A percentile compares a stretch with the other conserved stretches of the same genome.
These are phyloP conservation scores for Dysphania ambrosioides DNA, from an alignment of 148 eudicot species.

Conservation along the genomic window DNA sequence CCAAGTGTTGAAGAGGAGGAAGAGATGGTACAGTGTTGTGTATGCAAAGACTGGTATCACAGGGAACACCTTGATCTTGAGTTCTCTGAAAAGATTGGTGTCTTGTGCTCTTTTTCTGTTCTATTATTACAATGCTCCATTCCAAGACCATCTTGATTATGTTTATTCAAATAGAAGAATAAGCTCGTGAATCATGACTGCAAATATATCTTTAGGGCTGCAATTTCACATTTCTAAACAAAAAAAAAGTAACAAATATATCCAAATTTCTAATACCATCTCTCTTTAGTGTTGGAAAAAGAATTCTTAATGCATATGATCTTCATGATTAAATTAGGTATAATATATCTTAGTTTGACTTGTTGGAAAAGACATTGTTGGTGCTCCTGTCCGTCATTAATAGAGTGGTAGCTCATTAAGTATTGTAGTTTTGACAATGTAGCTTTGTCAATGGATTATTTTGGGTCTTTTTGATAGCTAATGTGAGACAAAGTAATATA, in stretches of 20 bases:
- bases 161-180: background rate
- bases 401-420: background rate
- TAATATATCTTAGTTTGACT: background rate
- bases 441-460: background rate
- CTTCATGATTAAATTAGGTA: background rate
- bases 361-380: background rate
- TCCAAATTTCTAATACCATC: background rate
- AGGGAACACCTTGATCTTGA: slow-evolving; percentile 84
- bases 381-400: background rate
- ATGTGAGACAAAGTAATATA: background rate
- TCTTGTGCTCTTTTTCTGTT: slow-evolving; percentile 5
- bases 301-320: background rate
- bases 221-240: background rate
- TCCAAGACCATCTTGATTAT: background rate
- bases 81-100: slow-evolving; percentile 65
- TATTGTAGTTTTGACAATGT: background rate
- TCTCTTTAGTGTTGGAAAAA: background rate
- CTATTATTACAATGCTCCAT: background rate
- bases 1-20: no score
- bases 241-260: background rate
- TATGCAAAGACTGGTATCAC: slow-evolving; percentile 99
- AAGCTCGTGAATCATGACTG: background rate
- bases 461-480: background rate
- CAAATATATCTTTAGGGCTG: background rate
- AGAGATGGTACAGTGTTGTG: slow-evolving; percentile 90